phyloP scores from a whole-genome alignment of 2,329 filamentous ascomycete genomes.

The Chaetoscypha palmicola region DNA sequence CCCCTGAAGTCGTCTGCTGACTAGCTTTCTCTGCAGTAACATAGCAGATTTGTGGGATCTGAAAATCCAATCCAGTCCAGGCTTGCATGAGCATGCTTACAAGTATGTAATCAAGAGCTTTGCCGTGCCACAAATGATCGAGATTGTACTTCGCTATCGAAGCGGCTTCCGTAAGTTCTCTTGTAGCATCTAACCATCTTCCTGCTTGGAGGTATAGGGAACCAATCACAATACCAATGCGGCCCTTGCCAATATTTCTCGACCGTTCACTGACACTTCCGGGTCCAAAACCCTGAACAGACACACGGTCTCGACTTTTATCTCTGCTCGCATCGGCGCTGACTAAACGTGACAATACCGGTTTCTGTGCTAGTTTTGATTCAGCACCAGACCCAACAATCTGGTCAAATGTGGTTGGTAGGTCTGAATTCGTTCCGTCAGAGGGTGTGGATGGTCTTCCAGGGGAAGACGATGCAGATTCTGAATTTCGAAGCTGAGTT shows the following conservation, averaged over 20 bases:
- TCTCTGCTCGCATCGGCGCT: conserved; percentile 19
- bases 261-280: conserved; percentile 68
- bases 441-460: conserved; percentile 34
- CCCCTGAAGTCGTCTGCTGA: conserved; percentile 14
- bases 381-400: conserved; percentile 19
- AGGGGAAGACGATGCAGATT: conserved; percentile 25
- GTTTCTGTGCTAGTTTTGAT: conserved; percentile 11
- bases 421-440: conserved; percentile 15
- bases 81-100: conserved; percentile 76
- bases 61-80: conserved; percentile 79
- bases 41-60: conserved; percentile 54
- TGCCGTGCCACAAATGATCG: conserved; percentile 96
- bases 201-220: conserved; percentile 84
- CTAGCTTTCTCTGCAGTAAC: conserved; percentile 29
- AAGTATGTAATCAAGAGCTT: conserved; percentile 82
- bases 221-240: conserved; percentile 72
- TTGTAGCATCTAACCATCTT: conserved; percentile 81
- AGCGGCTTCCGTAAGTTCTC: conserved; percentile 75
- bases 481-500: conserved; percentile 37
- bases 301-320: conserved; percentile 43
- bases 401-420: conserved; percentile 23
- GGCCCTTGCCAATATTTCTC: conserved; percentile 72
- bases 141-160: conserved; percentile 69
- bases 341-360: conserved; percentile 18
- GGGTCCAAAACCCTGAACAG: conserved; percentile 64